Percentiles rank a stretch among this genome's conserved stretches.
These are phyloP conservation scores for Aspergillus avenaceus DNA, from an alignment of 495 filamentous ascomycete species.

Conservation along the genomic window DNA sequence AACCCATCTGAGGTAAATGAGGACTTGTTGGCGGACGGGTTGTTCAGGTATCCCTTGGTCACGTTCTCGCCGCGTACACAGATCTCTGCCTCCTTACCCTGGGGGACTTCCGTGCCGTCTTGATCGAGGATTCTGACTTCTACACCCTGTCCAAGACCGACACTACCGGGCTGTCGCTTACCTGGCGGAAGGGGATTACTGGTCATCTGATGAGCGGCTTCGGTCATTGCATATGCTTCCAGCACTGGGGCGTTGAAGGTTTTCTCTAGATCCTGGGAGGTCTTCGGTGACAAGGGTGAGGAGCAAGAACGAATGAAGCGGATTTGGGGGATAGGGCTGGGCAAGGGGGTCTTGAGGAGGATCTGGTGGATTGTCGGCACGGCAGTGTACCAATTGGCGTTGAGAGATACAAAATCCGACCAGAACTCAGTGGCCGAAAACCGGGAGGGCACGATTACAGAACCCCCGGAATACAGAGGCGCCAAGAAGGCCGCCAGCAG, in stretches of 20 bases:
- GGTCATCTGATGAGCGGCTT: slow-evolving; percentile 86
- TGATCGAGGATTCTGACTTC: slow-evolving; percentile 72
- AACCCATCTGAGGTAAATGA: slow-evolving; percentile 68
- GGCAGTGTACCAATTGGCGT: slow-evolving; percentile 87
- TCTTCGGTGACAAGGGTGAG: slow-evolving; percentile 71
- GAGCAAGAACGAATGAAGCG: slow-evolving; percentile 87
- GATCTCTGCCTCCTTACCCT: slow-evolving; percentile 70
- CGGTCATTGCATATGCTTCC: slow-evolving; percentile 90
- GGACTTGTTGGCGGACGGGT: slow-evolving; percentile 62
- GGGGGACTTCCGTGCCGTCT: slow-evolving; percentile 55
- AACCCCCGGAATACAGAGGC: slow-evolving; percentile 66
- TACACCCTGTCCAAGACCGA: slow-evolving; percentile 76
- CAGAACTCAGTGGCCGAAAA: slow-evolving; percentile 87
- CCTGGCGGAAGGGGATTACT: slow-evolving; percentile 75
- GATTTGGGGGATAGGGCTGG: slow-evolving; percentile 62
- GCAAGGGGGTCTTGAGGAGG: slow-evolving; percentile 64
- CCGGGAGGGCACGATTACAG: slow-evolving; percentile 65
- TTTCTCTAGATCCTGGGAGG: slow-evolving; percentile 69
- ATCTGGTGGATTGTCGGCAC: slow-evolving; percentile 90
- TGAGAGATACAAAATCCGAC: slow-evolving; percentile 61
- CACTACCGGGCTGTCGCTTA: slow-evolving; percentile 71
- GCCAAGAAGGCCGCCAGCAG: slow-evolving; percentile 75
- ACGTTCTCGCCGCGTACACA: slow-evolving; percentile 77
- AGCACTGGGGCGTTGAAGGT: slow-evolving; percentile 73
- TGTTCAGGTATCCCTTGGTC: slow-evolving; percentile 79